Evolutionary conservation across 495 filamentous ascomycete species (phyloP).

Genomic region (Daldinia childiae): DNA sequence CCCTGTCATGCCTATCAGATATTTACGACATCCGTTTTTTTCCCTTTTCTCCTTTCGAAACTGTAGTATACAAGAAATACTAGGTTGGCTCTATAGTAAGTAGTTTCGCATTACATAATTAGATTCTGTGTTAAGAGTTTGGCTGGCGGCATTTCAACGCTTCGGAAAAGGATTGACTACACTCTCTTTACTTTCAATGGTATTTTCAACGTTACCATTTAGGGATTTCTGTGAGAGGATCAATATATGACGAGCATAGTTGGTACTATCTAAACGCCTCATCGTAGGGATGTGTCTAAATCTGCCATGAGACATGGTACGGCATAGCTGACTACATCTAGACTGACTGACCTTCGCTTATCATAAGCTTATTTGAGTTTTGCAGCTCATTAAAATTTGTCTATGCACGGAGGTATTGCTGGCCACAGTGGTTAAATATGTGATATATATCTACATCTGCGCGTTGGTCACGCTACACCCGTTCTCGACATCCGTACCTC

Average conservation of each 20-base stretch:
- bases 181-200: background rate
- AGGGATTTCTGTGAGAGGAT: background rate
- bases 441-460: slow-evolving; percentile 4
- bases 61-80: background rate
- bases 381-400: background rate
- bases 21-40: background rate
- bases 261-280: background rate
- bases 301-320: background rate
- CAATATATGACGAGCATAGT: background rate
- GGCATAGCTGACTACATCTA: background rate
- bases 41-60: background rate
- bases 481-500: slow-evolving; percentile 13
- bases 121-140: background rate
- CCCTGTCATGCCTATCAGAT: background rate
- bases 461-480: slow-evolving; percentile 20
- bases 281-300: background rate
- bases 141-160: background rate
- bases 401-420: background rate
- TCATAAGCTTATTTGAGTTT: background rate
- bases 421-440: background rate
- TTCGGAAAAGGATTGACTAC: background rate
- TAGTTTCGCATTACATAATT: too few species aligned
- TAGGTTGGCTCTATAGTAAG: background rate
- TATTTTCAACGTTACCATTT: background rate
- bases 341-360: background rate